phyloP scores from a whole-genome alignment of 305 asterid genomes.

The Andrographis paniculata region DNA sequence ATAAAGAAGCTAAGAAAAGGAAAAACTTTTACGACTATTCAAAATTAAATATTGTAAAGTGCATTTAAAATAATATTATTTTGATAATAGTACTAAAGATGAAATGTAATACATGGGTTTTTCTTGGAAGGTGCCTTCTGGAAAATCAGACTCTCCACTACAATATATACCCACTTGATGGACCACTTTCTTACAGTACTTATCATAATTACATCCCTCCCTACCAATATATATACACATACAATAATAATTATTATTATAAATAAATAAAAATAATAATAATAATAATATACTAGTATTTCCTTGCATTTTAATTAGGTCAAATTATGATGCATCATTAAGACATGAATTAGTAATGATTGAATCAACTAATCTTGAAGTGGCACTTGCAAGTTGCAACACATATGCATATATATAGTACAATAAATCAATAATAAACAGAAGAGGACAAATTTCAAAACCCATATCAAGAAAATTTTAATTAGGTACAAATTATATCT shows the following conservation, averaged over 20 bases:
- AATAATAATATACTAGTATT: background rate
- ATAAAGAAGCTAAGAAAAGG: no score
- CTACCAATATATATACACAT: background rate
- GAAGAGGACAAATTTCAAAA: no score
- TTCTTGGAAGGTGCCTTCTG: background rate
- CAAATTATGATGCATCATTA: constrained; percentile 18
- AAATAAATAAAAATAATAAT: no score
- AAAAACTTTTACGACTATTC: background rate
- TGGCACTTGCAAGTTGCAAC: no score
- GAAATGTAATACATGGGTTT: background rate
- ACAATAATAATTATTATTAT: background rate
- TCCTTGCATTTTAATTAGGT: background rate
- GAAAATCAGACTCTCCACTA: constrained; percentile 7
- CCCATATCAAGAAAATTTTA: no score
- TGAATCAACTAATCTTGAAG: constrained; percentile 27
- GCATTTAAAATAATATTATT: no score
- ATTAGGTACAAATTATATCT: no score
- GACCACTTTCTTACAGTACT: constrained; percentile 10
- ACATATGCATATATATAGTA: no score
- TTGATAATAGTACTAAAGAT: no score
- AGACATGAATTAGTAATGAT: constrained; percentile 21
- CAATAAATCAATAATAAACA: no score
- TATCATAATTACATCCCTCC: no score
- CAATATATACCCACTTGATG: constrained; percentile 11
- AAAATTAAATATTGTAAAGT: background rate